phyloP scores from a whole-genome alignment of 192 early-diverging fungal genomes.

The Entomortierella chlamydospora region DNA sequence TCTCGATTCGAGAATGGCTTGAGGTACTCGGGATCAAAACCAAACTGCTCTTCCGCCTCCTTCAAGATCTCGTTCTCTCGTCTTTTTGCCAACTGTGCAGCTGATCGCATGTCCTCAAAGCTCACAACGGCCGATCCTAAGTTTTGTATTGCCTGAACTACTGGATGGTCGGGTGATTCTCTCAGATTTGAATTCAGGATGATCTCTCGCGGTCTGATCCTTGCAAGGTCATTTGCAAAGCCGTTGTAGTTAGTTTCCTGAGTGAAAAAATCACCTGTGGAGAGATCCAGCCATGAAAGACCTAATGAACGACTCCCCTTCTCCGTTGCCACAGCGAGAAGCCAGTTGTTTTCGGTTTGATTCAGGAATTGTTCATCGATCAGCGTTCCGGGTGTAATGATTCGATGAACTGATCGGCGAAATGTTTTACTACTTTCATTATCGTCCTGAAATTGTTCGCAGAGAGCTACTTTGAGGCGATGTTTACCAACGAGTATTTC shows the following conservation, averaged over 20 bases:
- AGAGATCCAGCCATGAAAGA: slow-evolving; percentile 92
- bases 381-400: slow-evolving; percentile 89
- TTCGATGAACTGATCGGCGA: slow-evolving; percentile 76
- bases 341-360: slow-evolving; percentile 78
- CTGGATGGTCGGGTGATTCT: slow-evolving; percentile 13
- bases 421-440: slow-evolving; percentile 59
- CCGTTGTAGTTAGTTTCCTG: slow-evolving; percentile 58
- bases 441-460: slow-evolving; percentile 69
- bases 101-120: slow-evolving; percentile 42
- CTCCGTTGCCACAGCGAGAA: slow-evolving; percentile 69
- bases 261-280: slow-evolving; percentile 89
- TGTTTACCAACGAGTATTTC: slow-evolving; percentile 73
- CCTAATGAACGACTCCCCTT: slow-evolving; percentile 59
- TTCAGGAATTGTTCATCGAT: slow-evolving; percentile 81
- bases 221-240: slow-evolving; percentile 77
- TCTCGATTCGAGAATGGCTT: slow-evolving; percentile 37
- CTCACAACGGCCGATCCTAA: slow-evolving; percentile 18
- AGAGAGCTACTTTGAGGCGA: slow-evolving; percentile 72
- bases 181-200: slow-evolving; percentile 61
- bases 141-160: slow-evolving; percentile 16
- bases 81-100: slow-evolving; percentile 30
- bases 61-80: slow-evolving; percentile 25
- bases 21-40: slow-evolving; percentile 29
- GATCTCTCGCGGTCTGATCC: slow-evolving; percentile 89
- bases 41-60: slow-evolving; percentile 20